Base-by-base conservation (phyloP, 2,329 filamentous ascomycete species). In the Nigrograna mackinnonii region DNA sequence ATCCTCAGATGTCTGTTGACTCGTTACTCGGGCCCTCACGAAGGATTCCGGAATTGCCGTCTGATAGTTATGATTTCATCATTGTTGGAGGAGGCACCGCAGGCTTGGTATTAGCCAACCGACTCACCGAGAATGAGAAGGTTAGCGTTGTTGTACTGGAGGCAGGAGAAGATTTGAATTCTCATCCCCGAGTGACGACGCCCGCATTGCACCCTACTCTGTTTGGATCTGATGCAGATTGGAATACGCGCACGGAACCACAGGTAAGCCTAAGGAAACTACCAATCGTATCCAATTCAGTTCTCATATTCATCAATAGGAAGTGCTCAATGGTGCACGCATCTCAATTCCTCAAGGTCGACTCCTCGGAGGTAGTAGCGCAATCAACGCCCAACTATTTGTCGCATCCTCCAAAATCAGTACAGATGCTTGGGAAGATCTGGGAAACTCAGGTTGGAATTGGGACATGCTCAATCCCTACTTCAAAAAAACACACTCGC, bases 371-470 rank as follows among this genome's bases (percentile, higher is more conserved):
- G 36, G 36, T 14, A 39, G 20, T 17, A 39, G 36, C 18, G 36
- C 36, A 6, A 39, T 39, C 36, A 39, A 39, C 22, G 31, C 9
- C 11, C n/a, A 22, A 22, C 11, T 37, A 13, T 57, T 60, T 28
- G 57, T 66, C 55, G 50, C 54, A 22, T 62, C 57, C 42, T 55
- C 57, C 22, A 47, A 62, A 18, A 58, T 47, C 11, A 50, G 46
- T 28, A 35, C 47, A 34, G 75, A 83, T 58, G 71, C 70, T 2
- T 84, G 80, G 80, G 74, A 72, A 35, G 61, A 67, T 17, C 60
- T 84, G 13, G 80, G 80, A 1, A 84, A 83, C 50, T 39, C 58
- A 3, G 80, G 78, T 1, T 85, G 81, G 81, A 69, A 72, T 1
- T 84, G 77, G 76, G 65, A 64, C 13, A 11, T n/a, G 7, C 36